Base-by-base conservation (phyloP, 176 grass and related monocot species). In the Cenchrus fungigraminus region DNA sequence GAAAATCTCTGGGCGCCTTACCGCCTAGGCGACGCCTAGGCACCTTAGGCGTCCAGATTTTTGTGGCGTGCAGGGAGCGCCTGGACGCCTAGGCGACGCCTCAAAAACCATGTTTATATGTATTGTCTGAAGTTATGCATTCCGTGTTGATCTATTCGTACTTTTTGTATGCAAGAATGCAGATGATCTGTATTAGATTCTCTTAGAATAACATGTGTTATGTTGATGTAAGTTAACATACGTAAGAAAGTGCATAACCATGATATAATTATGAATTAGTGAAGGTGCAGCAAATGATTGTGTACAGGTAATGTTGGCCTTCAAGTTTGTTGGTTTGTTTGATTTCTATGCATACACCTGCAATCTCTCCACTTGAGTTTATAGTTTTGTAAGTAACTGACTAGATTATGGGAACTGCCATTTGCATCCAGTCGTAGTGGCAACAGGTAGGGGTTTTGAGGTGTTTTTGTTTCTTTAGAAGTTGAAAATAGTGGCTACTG, bases 401-500 rank as follows among this genome's bases (percentile, higher is more conserved):
- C 20, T 79, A 8, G 3, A 44, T 12, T 46, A 43, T 25, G 2
- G 2, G 54, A 34, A 45, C 37, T 77, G 19, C 6, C 9, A 25
- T 71, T 49, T 47, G 28, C n/a, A 12, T 37, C 20, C 19, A 60
- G 25, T 34, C 0, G 8, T 65, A 34, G 46, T 51, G 16, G 77
- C 17, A 34, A 51, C 17, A 20, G 9, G 9, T 37, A 53, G 31
- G 1, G 29, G 10, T 37, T 34, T 46, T 6, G 32, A 32, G 2
- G 14, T 47, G 15, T 65, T 79, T 65, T 32, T 55, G 72, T 74
- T 74, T 34, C 50, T 55, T 54, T 74, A 55, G 50, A 65, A 50
- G 44, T 29, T 79, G 45, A 37, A 51, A 79, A 52, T 55, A 55
- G 14, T 2, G 1, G 4, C 13, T 34, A 19, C 50, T 74, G 4